A percentile compares a stretch with the other conserved stretches of the same genome.
These are phyloP conservation scores for Floccularia luteovirens DNA, from an alignment of 768 basidiomycete genomes.

Conservation along the genomic window DNA sequence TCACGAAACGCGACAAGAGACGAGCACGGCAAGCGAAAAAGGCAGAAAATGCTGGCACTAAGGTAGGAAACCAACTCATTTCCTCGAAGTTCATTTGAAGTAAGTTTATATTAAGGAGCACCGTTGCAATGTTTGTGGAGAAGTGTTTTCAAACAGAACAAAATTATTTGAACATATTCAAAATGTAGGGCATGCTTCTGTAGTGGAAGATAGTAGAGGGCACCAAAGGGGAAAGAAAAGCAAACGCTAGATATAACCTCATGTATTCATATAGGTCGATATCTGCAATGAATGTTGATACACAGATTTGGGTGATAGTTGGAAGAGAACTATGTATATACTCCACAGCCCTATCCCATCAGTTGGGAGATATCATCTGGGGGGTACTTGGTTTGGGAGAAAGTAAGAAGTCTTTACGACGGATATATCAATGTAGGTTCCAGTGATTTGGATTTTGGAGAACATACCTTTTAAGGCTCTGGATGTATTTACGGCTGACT, in stretches of 20 bases:
- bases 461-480: slow-evolving; percentile 86
- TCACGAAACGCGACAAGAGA: slow-evolving; percentile 75
- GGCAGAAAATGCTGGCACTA: slow-evolving; percentile 27
- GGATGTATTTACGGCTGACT: slow-evolving; percentile 97
- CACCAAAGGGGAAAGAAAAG: slow-evolving; percentile 29
- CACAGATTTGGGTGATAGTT: too few relatives aligned
- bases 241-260: slow-evolving; percentile 16
- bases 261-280: not conserved
- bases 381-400: slow-evolving; percentile 94
- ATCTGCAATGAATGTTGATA: not conserved
- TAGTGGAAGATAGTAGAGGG: slow-evolving; percentile 20
- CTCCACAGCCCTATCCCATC: slow-evolving; percentile 71
- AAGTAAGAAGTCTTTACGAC: slow-evolving; percentile 72
- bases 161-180: slow-evolving; percentile 71
- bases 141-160: slow-evolving; percentile 57
- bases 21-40: slow-evolving; percentile 75
- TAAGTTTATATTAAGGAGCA: slow-evolving; percentile 15
- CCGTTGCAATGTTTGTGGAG: slow-evolving; percentile 65
- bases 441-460: not conserved
- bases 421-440: slow-evolving; percentile 2
- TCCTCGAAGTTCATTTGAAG: not conserved
- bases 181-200: slow-evolving; percentile 63
- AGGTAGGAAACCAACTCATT: slow-evolving; percentile 14
- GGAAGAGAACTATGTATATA: not conserved
- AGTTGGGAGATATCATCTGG: slow-evolving; percentile 87